Percentiles rank a stretch among this genome's conserved stretches.
phyloP scores from a whole-genome alignment of 371 early-diverging fungal species.

The Blastocladiella emersonii region DNA sequence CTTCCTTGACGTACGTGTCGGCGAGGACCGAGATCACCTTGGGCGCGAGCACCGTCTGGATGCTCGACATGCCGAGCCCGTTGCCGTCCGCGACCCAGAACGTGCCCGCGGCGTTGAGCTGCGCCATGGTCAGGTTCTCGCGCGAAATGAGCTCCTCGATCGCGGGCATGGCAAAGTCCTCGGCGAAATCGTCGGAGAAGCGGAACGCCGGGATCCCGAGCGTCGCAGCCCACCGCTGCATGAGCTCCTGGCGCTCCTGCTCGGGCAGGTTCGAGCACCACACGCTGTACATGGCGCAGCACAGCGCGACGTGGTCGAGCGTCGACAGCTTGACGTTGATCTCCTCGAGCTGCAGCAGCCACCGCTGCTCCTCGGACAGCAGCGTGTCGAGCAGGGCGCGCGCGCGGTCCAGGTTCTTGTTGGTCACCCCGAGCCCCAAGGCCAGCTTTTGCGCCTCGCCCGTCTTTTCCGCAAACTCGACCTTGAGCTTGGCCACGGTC shows the following conservation, averaged over 20 bases:
- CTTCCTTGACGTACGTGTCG: conserved; percentile 23
- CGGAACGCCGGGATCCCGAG: not conserved
- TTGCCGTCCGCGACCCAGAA: not conserved
- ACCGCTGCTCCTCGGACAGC: conserved; percentile 28
- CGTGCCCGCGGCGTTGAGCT: not conserved
- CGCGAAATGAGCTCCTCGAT: not conserved
- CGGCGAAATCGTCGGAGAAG: not conserved
- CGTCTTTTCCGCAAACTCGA: conserved; percentile 30
- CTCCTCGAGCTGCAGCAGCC: conserved; percentile 22
- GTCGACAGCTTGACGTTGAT: conserved; percentile 14
- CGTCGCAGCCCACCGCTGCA: conserved; percentile 7
- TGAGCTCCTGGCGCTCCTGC: conserved; percentile 21
- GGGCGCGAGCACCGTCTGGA: conserved; percentile 14
- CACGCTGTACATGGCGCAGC: conserved; percentile 28
- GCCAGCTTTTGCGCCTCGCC: conserved; percentile 32
- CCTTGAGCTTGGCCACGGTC: conserved; percentile 23
- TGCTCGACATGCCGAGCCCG: not conserved
- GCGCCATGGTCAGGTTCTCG: not conserved
- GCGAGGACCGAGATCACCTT: conserved; percentile 32
- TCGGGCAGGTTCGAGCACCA: conserved; percentile 17
- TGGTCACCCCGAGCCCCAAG: conserved; percentile 16
- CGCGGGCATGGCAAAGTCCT: not conserved
- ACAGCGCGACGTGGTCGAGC: conserved; percentile 19
- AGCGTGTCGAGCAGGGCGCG: conserved; percentile 32
- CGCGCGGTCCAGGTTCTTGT: conserved; percentile 19